Evolutionary conservation across 331 rosid species (phyloP), one percentile per base, ranked within the genome.

Genomic region (Acacia concinna): DNA sequence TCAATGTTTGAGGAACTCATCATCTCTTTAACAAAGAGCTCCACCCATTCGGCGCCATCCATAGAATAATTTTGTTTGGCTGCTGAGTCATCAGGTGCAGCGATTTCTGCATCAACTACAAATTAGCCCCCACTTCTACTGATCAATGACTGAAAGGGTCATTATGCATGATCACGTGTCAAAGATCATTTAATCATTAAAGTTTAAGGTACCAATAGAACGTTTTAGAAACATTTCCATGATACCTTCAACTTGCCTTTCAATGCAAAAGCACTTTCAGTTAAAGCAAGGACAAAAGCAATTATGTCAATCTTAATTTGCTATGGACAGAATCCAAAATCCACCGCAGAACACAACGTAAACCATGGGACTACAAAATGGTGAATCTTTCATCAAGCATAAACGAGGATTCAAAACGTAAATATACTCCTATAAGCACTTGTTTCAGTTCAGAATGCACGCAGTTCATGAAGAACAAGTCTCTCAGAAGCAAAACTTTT

Each of bases 1-100:
- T 83, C 86, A 63, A 83, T 31, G 81, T 75, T 79, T 23, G 84
- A 75, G 71, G 86, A 75, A 83, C 67, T 70, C 81, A 75, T 70
- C 86, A 83, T 79, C 65, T 83, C 78, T 17, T 74, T 69, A 49
- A 83, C 86, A 62, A 83, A 83, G 76, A 75, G 81, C 40, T 83
- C 86, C 21, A 79, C 86, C 86, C 86, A 83, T 69, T 83, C 84
- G 0, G 56, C 25, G 18, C 86, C 86, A 41, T 70, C 74, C 68
- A 76, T 9, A 18, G 81, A 75, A 83, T 23, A 51, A 70, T 69
- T 59, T 69, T 62, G 78, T 40, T 41, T 71, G 3, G 84, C 71
- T 18, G 25, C 63, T 18, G 54, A 27, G 17, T 75, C 81, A 1
- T 79, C 71, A 18, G 75, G 60, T 38, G 40, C 78, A 5, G 47